Percentiles rank a stretch among this genome's conserved stretches.
These are phyloP conservation scores for Amanita fuliginea DNA, from an alignment of 768 basidiomycete genomes.

Conservation along the genomic window DNA sequence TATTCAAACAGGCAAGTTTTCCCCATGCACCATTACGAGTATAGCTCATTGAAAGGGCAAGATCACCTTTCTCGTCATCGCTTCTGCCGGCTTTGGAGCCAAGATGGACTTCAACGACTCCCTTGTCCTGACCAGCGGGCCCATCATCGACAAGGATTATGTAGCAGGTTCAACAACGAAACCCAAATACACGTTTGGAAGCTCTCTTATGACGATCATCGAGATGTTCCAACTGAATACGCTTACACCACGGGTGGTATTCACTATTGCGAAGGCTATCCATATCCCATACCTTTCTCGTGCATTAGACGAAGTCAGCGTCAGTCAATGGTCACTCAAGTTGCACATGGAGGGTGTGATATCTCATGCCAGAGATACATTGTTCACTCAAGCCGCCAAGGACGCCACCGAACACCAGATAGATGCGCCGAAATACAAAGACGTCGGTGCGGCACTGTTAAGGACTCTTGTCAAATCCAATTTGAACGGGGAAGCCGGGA, in stretches of 20 bases:
- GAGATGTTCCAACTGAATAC: slow-evolving; percentile 17
- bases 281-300: slow-evolving; percentile 25
- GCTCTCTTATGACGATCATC: slow-evolving; percentile 21
- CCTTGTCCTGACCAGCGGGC: slow-evolving; percentile 20
- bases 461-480: slow-evolving; percentile 37
- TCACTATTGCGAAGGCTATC: slow-evolving; percentile 16
- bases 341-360: slow-evolving; percentile 31
- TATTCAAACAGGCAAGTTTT: not conserved
- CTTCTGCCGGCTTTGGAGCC: slow-evolving; percentile 29
- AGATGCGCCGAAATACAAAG: slow-evolving; percentile 10
- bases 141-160: slow-evolving; percentile 15
- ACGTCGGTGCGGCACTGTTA: slow-evolving; percentile 25
- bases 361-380: slow-evolving; percentile 21
- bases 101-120: not conserved
- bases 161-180: slow-evolving; percentile 20
- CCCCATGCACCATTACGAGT: not conserved
- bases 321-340: slow-evolving; percentile 25
- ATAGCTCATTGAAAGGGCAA: not conserved
- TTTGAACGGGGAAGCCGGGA: slow-evolving; percentile 22
- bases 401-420: slow-evolving; percentile 3
- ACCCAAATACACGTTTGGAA: slow-evolving; percentile 16
- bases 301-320: slow-evolving; percentile 15
- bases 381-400: slow-evolving; percentile 13
- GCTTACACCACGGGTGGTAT: slow-evolving; percentile 23
- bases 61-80: slow-evolving; percentile 26